Base-by-base conservation (phyloP, 2,329 filamentous ascomycete genomes). In the Fusarium aywerte region DNA sequence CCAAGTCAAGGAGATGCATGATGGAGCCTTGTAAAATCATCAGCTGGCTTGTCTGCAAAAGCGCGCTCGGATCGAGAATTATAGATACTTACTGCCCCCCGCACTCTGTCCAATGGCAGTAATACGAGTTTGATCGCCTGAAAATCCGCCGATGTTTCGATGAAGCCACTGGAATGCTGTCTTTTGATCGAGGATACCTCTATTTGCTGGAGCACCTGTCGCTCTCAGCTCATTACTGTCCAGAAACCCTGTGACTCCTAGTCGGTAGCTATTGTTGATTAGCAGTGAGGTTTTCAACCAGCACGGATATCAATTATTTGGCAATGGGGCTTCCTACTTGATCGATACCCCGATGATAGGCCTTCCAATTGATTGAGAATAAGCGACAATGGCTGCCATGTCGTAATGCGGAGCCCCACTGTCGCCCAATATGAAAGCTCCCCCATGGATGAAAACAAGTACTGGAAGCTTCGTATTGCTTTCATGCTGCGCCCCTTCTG, bases 371-470 rank as follows among this genome's bases (percentile, higher is more conserved):
- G 21, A 35, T 15, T 36, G 12, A 2, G 48, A 55, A 9, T 43
- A 25, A 2, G 54, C 54, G 5, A 55, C 38, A 7, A 55, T 25
- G 4, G 35, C 12, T 1, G 38, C 38, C 36, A 57, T 42, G 7
- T 55, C 13, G 18, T 31, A 27, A 3, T 57, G 54, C 0, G 54
- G 54, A 4, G 18, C 21, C 2, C 48, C 38, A 10, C 36, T 55
- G 13, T 55, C 49, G 3, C 54, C 54, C 2, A 55, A 8, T 2
- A 55, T 31, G 4, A 10, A 57, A 4, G 48, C 54, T 1, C 54
- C 54, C 18, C 54, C 54, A 20, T 57, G 54, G 0, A 57, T 31
- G 4, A 54, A 57, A 0, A 55, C 49, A 18, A 57, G 49, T 1
- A 57, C 54, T 0, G 54, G 54, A 2, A 55, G 20, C 2, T n/a